phyloP scores from a whole-genome alignment of 345 rosid species.

The Brassica incana region DNA sequence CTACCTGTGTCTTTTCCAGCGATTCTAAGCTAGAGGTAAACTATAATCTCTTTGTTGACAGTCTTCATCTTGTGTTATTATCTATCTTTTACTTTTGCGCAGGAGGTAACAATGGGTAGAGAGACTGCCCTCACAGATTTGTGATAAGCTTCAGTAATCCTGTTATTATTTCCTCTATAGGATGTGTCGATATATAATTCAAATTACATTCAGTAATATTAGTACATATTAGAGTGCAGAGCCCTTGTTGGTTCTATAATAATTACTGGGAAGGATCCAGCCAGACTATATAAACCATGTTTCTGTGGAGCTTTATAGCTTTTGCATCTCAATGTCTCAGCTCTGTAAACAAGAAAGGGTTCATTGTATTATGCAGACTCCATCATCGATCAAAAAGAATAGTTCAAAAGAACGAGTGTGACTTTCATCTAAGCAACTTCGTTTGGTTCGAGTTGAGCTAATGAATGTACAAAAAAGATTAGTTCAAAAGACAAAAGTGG shows the following conservation, averaged over 20 bases:
- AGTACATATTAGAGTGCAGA: constrained; percentile 28
- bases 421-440: too few relatives aligned
- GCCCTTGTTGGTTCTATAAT: constrained; percentile 22
- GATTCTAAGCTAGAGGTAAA: neutral
- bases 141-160: constrained; percentile 11
- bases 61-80: constrained; percentile 8
- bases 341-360: constrained; percentile 1
- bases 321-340: constrained; percentile 23
- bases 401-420: too few relatives aligned
- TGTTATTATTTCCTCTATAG: constrained; percentile 5
- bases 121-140: constrained; percentile 32
- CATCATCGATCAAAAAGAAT: too few relatives aligned
- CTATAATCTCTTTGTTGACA: neutral
- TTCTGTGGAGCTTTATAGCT: constrained; percentile 5
- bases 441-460: too few relatives aligned
- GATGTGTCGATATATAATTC: constrained; percentile 24
- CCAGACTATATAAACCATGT: constrained; percentile 11
- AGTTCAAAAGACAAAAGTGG: neutral
- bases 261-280: constrained; percentile 19
- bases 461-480: neutral
- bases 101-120: constrained; percentile 35
- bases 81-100: constrained; percentile 18
- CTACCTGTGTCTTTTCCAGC: constrained; percentile 57
- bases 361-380: neutral
- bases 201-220: constrained; percentile 17